Evolutionary conservation across 805 yeast genomes (phyloP).

Genomic region (Babjeviella inositovora): DNA sequence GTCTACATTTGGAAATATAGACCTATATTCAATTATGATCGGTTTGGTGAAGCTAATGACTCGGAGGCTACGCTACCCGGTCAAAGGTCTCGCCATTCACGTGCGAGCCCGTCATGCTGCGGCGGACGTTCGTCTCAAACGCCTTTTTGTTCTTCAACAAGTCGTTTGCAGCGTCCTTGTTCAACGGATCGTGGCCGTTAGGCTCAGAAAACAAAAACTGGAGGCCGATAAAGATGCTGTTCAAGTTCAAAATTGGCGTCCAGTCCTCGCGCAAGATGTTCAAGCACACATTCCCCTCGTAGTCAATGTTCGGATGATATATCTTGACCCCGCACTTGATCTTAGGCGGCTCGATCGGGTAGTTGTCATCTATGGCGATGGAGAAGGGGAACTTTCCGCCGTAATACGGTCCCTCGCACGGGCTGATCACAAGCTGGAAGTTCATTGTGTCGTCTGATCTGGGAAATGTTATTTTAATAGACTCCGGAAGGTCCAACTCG

Average conservation of each 20-base stretch:
- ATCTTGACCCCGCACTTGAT: conserved; percentile 57
- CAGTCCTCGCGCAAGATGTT: conserved; percentile 90
- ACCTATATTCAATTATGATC: too few relatives aligned
- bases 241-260: conserved; percentile 83
- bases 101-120: conserved; percentile 59
- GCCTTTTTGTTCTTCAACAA: conserved; percentile 22
- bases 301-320: conserved; percentile 89
- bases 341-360: conserved; percentile 89
- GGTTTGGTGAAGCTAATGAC: background rate
- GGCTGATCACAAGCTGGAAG: conserved; percentile 39
- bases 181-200: conserved; percentile 82
- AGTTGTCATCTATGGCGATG: conserved; percentile 51
- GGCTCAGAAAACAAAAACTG: conserved; percentile 81
- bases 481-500: conserved; percentile 48
- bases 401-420: conserved; percentile 59
- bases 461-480: conserved; percentile 33
- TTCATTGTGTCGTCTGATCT: conserved; percentile 42
- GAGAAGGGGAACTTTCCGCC: conserved; percentile 58
- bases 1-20: too few relatives aligned
- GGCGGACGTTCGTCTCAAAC: conserved; percentile 41
- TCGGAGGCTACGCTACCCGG: conserved; percentile 1
- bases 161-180: conserved; percentile 71
- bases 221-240: conserved; percentile 70
- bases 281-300: conserved; percentile 80
- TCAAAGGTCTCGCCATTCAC: conserved; percentile 49